Conservation (phyloP, 148 eudicot genomes). For the Amaranthus hypochondriacus region DNA sequence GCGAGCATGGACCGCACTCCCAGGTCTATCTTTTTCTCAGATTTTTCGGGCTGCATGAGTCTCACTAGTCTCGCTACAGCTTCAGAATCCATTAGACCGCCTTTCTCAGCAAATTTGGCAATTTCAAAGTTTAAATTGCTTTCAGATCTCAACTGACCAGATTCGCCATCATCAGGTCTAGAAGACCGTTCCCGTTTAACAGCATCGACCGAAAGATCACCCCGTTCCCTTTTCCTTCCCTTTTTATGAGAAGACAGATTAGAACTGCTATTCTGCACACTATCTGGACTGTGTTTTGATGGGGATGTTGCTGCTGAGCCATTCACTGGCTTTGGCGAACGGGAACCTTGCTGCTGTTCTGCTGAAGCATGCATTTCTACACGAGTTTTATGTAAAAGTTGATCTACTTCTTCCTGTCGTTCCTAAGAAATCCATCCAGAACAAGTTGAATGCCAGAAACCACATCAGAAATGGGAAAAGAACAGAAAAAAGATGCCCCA, state of each 20-base stretch:
- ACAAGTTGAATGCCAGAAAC: neutral
- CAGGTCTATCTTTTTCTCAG: conserved; percentile 59
- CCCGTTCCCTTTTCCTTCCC: conserved; percentile 73
- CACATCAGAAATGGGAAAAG: neutral
- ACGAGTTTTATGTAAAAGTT: conserved; percentile 52
- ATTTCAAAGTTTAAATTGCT: conserved; percentile 52
- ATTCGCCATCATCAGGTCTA: conserved; percentile 50
- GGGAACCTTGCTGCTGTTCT: conserved; percentile 50
- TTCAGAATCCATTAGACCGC: conserved; percentile 61
- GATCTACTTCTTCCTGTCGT: conserved; percentile 68
- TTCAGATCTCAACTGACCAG: conserved; percentile 42
- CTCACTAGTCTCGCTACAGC: conserved; percentile 71
- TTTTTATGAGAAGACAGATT: conserved; percentile 48
- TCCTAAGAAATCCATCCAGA: conserved; percentile 37
- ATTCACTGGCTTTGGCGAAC: conserved; percentile 61
- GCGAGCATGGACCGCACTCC: conserved; percentile 56
- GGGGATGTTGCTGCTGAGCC: conserved; percentile 48
- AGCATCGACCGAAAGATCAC: conserved; percentile 50
- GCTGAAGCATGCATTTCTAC: conserved; percentile 57
- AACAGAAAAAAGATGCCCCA: neutral
- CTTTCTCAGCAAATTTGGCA: conserved; percentile 59
- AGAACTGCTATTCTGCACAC: conserved; percentile 43
- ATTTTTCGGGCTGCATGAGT: conserved; percentile 63
- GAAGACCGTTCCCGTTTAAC: conserved; percentile 53
- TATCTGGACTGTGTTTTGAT: conserved; percentile 51